Conservation (phyloP, 1,139 yeast genomes). For the Candida dubliniensis region DNA sequence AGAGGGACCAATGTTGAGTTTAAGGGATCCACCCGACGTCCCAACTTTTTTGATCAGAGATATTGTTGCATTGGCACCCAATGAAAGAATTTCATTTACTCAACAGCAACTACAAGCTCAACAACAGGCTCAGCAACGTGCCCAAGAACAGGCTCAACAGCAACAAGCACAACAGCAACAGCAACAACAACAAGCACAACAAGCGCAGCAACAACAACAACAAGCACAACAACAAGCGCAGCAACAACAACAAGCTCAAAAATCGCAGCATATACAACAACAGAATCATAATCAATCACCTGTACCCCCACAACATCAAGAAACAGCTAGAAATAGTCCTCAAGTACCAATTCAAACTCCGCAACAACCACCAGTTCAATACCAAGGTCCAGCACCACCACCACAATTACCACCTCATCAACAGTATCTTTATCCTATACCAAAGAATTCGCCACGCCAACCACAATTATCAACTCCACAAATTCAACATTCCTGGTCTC, state of each 20-base stretch:
- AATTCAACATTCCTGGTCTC: constrained; percentile 25
- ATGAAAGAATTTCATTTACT: constrained; percentile 41
- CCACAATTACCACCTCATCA: constrained; percentile 13
- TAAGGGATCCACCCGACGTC: constrained; percentile 51
- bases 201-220: constrained; percentile 12
- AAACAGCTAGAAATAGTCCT: constrained; percentile 10
- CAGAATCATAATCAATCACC: constrained; percentile 9
- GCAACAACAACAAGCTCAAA: constrained; percentile 1
- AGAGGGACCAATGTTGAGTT: constrained; percentile 44
- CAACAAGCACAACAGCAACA: constrained; percentile 16
- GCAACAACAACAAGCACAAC: constrained; percentile 12
- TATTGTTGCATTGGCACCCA: constrained; percentile 43
- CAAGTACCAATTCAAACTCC: constrained; percentile 11
- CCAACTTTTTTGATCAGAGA: constrained; percentile 50
- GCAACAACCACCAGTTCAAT: constrained; percentile 11
- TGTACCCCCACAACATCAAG: constrained; percentile 6
- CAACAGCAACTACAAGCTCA: constrained; percentile 23
- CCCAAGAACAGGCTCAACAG: constrained; percentile 12
- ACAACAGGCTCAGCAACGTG: constrained; percentile 10
- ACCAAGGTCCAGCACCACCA: constrained; percentile 6
- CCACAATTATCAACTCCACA: constrained; percentile 27
- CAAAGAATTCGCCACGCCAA: constrained; percentile 23
- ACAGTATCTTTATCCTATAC: constrained; percentile 19
- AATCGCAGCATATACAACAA: constrained; percentile 10
- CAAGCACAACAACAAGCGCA: constrained; percentile 1